phyloP scores from a whole-genome alignment of 495 filamentous ascomycete species.

The Daldinia grandis region DNA sequence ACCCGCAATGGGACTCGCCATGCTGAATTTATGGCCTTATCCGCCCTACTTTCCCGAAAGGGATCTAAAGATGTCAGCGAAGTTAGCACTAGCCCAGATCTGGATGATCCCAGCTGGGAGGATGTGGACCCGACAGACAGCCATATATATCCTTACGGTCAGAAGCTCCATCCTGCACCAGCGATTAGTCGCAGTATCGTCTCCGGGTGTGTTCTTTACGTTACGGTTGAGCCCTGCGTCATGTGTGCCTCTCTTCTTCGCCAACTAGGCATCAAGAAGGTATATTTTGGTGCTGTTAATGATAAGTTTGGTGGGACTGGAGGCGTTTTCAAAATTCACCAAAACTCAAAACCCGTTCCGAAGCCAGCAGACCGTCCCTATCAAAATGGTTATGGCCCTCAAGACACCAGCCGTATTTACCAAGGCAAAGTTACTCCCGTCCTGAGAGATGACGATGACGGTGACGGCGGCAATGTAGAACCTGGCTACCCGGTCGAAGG shows the following conservation, averaged over 20 bases:
- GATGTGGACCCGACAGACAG: constrained; percentile 55
- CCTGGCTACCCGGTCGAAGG: constrained; percentile 78
- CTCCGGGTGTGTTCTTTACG: constrained; percentile 81
- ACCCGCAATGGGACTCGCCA: constrained; percentile 89
- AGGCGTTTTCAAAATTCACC: constrained; percentile 85
- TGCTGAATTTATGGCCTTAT: constrained; percentile 90
- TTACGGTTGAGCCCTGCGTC: constrained; percentile 96
- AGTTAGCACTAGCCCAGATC: constrained; percentile 29
- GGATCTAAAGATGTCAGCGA: neutral
- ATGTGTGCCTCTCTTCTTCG: constrained; percentile 96
- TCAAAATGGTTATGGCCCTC: constrained; percentile 42
- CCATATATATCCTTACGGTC: constrained; percentile 59
- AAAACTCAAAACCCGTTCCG: constrained; percentile 63
- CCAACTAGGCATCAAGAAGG: constrained; percentile 80
- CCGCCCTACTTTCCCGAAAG: constrained; percentile 55
- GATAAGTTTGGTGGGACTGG: constrained; percentile 96
- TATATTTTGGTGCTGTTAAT: constrained; percentile 95
- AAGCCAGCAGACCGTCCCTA: constrained; percentile 35
- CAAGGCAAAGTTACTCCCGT: constrained; percentile 31
- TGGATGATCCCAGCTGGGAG: constrained; percentile 49
- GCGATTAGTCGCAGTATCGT: constrained; percentile 64
- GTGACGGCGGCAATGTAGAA: constrained; percentile 66
- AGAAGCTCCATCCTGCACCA: constrained; percentile 57
- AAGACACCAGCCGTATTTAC: constrained; percentile 29
- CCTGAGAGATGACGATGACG: constrained; percentile 41